Evolutionary conservation across 306 rosid genomes (phyloP).

Genomic region (Rosa chinensis): DNA sequence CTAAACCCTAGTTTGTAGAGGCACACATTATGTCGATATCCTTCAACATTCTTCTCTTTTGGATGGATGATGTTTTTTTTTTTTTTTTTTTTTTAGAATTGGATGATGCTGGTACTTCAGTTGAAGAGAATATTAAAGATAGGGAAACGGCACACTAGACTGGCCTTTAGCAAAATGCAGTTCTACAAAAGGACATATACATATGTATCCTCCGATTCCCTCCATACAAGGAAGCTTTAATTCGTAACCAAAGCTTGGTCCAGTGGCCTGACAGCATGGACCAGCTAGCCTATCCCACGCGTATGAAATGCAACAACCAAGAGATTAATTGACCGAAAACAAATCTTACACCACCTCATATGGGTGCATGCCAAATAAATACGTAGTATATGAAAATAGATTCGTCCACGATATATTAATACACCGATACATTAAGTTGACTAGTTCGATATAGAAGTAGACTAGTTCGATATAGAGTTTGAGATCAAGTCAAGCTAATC

Average conservation of each 20-base stretch:
- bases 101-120: neutral
- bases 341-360: neutral
- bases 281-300: neutral
- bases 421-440: no score
- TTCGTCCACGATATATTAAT: no score
- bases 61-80: neutral
- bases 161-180: neutral
- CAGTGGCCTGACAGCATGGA: conserved; percentile 14
- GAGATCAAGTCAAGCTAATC: no score
- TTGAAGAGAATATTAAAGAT: neutral
- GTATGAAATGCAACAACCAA: neutral
- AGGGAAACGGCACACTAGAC: neutral
- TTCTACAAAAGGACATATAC: neutral
- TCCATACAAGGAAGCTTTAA: neutral
- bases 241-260: neutral
- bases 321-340: neutral
- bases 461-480: no score
- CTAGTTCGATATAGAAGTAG: no score
- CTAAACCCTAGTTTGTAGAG: no score
- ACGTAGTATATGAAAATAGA: neutral
- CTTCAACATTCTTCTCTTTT: neutral
- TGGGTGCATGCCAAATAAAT: neutral
- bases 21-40: no score
- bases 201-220: neutral
- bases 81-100: no score